These are phyloP conservation scores for Sporothrix pallida DNA, from an alignment of 2,329 filamentous ascomycete species.

Conservation along the genomic window DNA sequence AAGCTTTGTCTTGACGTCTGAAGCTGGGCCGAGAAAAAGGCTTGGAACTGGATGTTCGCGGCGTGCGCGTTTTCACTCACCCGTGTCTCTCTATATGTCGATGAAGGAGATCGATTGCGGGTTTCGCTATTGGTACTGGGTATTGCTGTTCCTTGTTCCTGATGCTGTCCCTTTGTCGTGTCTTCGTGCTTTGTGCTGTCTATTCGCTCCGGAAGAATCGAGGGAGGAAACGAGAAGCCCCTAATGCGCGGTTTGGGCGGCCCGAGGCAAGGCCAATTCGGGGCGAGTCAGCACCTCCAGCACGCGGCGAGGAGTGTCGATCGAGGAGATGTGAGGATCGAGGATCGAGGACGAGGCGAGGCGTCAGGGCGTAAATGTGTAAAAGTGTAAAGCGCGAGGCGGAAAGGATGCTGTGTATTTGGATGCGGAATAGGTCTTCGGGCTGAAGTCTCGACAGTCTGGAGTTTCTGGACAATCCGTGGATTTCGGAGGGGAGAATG, in stretches of 20 bases:
- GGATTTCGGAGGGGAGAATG: constrained; percentile 5
- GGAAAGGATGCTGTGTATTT: constrained; percentile 19
- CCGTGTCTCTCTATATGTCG: constrained; percentile 24
- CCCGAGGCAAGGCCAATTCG: constrained; percentile 32
- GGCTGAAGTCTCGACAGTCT: neutral
- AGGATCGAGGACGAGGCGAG: neutral
- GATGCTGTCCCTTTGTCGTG: constrained; percentile 17
- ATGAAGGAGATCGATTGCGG: neutral
- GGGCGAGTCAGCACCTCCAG: constrained; percentile 11
- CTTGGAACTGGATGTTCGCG: neutral
- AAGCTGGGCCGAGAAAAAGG: neutral
- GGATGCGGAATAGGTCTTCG: constrained; percentile 8
- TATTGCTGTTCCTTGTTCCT: neutral
- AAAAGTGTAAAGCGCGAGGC: neutral
- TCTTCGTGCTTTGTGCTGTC: neutral
- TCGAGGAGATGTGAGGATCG: constrained; percentile 9
- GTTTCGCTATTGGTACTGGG: neutral
- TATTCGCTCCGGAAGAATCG: too few relatives aligned
- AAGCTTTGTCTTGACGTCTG: neutral
- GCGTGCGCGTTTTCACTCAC: constrained; percentile 28
- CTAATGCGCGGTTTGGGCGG: constrained; percentile 35
- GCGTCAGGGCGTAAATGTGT: neutral
- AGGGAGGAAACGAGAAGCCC: constrained; percentile 1
- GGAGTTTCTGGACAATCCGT: too few relatives aligned
- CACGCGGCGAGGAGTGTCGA: constrained; percentile 22